Conservation (phyloP, 2,329 filamentous ascomycete genomes). For the Talaromyces piceae region DNA sequence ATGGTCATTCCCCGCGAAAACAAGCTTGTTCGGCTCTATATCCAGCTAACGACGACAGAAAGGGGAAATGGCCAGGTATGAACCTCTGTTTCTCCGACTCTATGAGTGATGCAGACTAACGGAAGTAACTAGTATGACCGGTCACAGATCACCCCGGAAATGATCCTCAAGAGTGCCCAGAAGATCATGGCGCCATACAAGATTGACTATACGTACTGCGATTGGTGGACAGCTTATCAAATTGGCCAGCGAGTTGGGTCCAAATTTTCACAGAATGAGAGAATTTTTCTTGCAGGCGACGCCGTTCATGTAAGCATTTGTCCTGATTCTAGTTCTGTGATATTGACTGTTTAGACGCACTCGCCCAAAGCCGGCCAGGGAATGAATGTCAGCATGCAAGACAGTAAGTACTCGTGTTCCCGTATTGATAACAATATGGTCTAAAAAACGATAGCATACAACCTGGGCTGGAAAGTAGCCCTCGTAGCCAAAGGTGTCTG, state of each 20-base stretch:
- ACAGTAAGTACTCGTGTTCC: conserved; percentile 12
- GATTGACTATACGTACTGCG: conserved; percentile 55
- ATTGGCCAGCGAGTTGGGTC: conserved; percentile 59
- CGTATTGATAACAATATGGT: conserved; percentile 17
- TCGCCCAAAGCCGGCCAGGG: conserved; percentile 28
- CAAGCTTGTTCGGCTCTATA: conserved; percentile 57
- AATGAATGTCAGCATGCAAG: conserved; percentile 31
- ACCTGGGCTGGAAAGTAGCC: conserved; percentile 30
- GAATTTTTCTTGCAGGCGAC: conserved; percentile 65
- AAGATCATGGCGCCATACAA: conserved; percentile 61
- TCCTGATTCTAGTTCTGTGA: not conserved
- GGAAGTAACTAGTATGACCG: not conserved
- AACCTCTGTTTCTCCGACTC: conserved; percentile 49
- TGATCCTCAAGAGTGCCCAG: conserved; percentile 57
- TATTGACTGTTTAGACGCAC: conserved; percentile 14
- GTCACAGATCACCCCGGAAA: conserved; percentile 52
- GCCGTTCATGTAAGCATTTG: conserved; percentile 40
- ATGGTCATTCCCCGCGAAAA: conserved; percentile 61
- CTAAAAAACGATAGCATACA: conserved; percentile 22
- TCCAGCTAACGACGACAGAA: conserved; percentile 47
- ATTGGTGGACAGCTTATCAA: conserved; percentile 63
- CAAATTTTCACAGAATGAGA: conserved; percentile 47
- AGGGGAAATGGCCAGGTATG: not conserved
- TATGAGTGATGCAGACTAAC: not conserved
- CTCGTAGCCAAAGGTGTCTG: conserved; percentile 20